Base-by-base conservation (phyloP, 2,329 filamentous ascomycete species). In the Pseudofabraea citricarpa region DNA sequence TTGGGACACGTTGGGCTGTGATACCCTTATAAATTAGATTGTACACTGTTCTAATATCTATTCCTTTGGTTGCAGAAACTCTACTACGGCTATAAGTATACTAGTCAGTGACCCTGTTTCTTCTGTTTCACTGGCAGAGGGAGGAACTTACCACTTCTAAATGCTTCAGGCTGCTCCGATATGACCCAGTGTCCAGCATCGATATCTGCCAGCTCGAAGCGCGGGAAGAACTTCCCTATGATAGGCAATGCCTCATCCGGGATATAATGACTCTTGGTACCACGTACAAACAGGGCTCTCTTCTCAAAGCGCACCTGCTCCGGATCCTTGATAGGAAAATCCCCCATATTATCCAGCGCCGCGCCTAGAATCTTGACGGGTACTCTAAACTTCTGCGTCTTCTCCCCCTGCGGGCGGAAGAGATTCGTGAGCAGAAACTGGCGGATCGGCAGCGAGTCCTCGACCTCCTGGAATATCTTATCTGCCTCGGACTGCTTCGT, bases 341-440 rank as follows among this genome's bases (percentile, higher is more conserved):
- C 88, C 1, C 87, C 57, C 10, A 97, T 79, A 51, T 87, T 73
- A 53, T 81, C 77, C 31, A 98, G 70, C 0, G 81, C 73, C 37
- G 74, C 71, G 4, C 74, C 82, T 0, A 98, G 70, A 3, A 79
- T 81, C 36, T 76, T 72, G 9, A 98, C 69, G 0, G 93, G 91
- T 3, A 97, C 81, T 21, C 87, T 79, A 67, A 93, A 96, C 55
- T 78, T 82, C 55, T 85, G 76, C 2, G 70, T 70, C 23, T 75
- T 71, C 40, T 73, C 67, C 13, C 63, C 66, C 0, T 55, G 41
- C 1, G 73, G 70, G 5, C 82, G 78, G 53, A 85, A 66, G 29
- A 97, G 71, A 61, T 97, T 98, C 9, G 87, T 88, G 1, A 98
- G 77, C 13, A 98, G 76, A 64, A 97, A 98, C 60, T 96, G 90